Evolutionary conservation across 2,329 filamentous ascomycete species (phyloP).

Genomic region (Blumeria hordei): DNA sequence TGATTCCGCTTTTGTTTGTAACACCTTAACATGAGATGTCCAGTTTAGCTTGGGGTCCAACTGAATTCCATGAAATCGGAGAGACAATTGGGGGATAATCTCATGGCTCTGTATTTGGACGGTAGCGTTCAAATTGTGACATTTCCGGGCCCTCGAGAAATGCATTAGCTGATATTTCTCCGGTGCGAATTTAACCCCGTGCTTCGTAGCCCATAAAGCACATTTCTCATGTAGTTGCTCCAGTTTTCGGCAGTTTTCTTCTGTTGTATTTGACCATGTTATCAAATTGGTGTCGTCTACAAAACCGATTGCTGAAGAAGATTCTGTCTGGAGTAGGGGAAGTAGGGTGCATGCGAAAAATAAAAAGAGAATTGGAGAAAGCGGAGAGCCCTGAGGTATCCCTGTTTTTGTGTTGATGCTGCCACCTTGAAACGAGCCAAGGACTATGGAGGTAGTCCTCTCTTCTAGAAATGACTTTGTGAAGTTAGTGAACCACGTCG

Average conservation of each 20-base stretch:
- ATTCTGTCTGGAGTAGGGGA: background rate
- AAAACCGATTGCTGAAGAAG: background rate
- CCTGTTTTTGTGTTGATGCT: background rate
- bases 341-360: background rate
- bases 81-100: background rate
- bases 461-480: background rate
- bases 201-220: background rate
- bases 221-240: background rate
- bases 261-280: background rate
- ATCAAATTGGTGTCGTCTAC: background rate
- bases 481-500: background rate
- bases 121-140: background rate
- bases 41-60: background rate
- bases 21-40: background rate
- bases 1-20: background rate
- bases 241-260: background rate
- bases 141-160: background rate
- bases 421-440: background rate
- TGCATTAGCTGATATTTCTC: conserved; percentile 1
- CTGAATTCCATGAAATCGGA: background rate
- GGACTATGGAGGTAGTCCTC: background rate
- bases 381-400: background rate
- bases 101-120: background rate
- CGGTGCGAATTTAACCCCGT: background rate
- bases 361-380: background rate